These are phyloP conservation scores for Lactifluus subvellereus DNA, from an alignment of 768 basidiomycete genomes.

Conservation along the genomic window DNA sequence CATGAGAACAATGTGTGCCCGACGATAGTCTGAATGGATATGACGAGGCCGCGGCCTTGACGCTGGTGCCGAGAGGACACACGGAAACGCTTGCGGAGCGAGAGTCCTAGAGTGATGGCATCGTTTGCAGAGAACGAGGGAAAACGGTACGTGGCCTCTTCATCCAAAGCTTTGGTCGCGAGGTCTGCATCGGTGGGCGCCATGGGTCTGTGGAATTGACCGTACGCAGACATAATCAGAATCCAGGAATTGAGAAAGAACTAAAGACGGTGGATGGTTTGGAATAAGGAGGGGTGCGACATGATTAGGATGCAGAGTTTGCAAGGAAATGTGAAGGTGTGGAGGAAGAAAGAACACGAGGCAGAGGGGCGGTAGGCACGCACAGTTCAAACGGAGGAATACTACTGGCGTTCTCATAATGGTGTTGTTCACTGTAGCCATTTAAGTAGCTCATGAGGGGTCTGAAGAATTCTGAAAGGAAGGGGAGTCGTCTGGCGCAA, in stretches of 20 bases:
- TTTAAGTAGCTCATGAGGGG: slow-evolving; percentile 17
- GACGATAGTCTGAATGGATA: slow-evolving; percentile 72
- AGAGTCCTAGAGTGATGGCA: slow-evolving; percentile 74
- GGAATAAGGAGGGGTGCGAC: not conserved
- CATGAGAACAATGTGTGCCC: slow-evolving; percentile 79
- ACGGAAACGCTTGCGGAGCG: slow-evolving; percentile 79
- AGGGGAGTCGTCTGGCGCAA: not conserved
- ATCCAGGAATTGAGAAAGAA: slow-evolving; percentile 7
- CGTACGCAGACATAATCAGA: slow-evolving; percentile 45
- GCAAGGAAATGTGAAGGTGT: not conserved
- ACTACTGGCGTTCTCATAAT: slow-evolving; percentile 20
- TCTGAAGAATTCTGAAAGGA: not conserved
- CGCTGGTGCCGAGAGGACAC: slow-evolving; percentile 62
- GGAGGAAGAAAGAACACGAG: slow-evolving; percentile 17
- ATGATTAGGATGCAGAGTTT: not conserved
- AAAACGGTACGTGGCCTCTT: slow-evolving; percentile 68
- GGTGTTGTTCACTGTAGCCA: slow-evolving; percentile 13
- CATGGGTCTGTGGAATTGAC: slow-evolving; percentile 51
- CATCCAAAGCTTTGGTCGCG: slow-evolving; percentile 61
- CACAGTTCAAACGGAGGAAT: slow-evolving; percentile 24
- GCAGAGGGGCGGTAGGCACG: slow-evolving; percentile 15
- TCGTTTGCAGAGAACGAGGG: slow-evolving; percentile 69
- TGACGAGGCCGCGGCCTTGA: slow-evolving; percentile 68
- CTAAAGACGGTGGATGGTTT: not conserved
- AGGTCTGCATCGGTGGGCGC: slow-evolving; percentile 66